These are phyloP conservation scores for Fusarium phyllophilum DNA, from an alignment of 2,329 filamentous ascomycete genomes.

Conservation along the genomic window DNA sequence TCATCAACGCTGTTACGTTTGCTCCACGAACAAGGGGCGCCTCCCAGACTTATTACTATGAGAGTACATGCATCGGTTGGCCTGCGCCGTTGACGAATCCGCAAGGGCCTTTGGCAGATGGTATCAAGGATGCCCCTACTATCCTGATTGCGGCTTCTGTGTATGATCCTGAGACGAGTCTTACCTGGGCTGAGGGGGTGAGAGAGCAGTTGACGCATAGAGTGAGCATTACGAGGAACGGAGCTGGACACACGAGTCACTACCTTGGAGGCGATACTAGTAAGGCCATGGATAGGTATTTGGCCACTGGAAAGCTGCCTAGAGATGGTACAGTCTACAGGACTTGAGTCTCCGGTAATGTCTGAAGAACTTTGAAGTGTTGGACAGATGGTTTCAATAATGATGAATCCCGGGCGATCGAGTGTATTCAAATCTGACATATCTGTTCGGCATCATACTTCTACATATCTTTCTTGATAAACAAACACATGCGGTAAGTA, in stretches of 20 bases:
- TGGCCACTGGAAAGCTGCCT: conserved; percentile 36
- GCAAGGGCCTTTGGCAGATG: conserved; percentile 9
- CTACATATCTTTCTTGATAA: background rate
- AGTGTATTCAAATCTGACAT: background rate
- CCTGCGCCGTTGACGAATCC: conserved; percentile 31
- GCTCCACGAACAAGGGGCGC: conserved; percentile 33
- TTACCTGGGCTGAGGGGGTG: conserved; percentile 34
- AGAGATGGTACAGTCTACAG: conserved; percentile 35
- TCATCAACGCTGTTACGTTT: conserved; percentile 11
- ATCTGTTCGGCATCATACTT: background rate
- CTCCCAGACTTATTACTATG: conserved; percentile 23
- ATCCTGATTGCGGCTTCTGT: conserved; percentile 31
- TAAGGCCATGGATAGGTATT: conserved; percentile 31
- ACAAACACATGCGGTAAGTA: background rate
- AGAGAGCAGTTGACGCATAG: conserved; percentile 32
- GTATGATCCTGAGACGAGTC: conserved; percentile 36
- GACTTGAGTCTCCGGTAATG: background rate
- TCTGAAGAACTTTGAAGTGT: background rate
- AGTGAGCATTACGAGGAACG: conserved; percentile 40
- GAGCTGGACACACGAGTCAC: conserved; percentile 39
- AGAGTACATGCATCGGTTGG: conserved; percentile 37
- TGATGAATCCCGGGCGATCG: background rate
- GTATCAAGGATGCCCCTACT: conserved; percentile 13
- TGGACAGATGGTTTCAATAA: background rate
- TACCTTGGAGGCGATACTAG: conserved; percentile 33